phyloP scores from a whole-genome alignment of 2,329 filamentous ascomycete species.

The Blastomyces emzantsi region DNA sequence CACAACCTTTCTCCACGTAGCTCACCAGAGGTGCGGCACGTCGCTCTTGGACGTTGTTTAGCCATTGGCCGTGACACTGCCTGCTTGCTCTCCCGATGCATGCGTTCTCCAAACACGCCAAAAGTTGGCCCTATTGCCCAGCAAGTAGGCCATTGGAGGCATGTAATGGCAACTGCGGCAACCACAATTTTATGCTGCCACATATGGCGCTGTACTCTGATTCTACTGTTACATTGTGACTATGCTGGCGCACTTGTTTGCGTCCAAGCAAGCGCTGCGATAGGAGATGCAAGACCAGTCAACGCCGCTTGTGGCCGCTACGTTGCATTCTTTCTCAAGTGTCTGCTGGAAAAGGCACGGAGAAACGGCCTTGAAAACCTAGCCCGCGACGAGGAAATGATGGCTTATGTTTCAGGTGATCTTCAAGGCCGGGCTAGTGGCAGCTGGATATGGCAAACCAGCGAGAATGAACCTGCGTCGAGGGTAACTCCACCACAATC shows the following conservation, averaged over 20 bases:
- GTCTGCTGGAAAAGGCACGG: conserved; percentile 50
- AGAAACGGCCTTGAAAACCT: conserved; percentile 34
- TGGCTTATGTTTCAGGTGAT: conserved; percentile 79
- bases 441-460: conserved; percentile 69
- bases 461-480: conserved; percentile 40
- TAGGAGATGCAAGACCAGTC: conserved; percentile 62
- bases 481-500: conserved; percentile 11
- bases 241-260: conserved; percentile 65
- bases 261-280: conserved; percentile 59
- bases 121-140: conserved; percentile 21
- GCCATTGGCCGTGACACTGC: conserved; percentile 69
- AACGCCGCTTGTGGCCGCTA: conserved; percentile 74
- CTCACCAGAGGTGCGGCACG: conserved; percentile 53
- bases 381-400: conserved; percentile 71
- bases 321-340: conserved; percentile 68
- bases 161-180: conserved; percentile 55
- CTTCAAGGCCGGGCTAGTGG: conserved; percentile 69
- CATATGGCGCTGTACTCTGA: conserved; percentile 75
- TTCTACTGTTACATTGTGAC: conserved; percentile 66
- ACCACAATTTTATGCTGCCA: conserved; percentile 72
- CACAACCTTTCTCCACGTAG: conserved; percentile 75
- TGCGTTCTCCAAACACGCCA: conserved; percentile 35
- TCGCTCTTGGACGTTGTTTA: conserved; percentile 70
- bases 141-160: conserved; percentile 42
- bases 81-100: conserved; percentile 59